Evolutionary conservation across 805 yeast genomes (phyloP).

Genomic region (Starmerella apicola): DNA sequence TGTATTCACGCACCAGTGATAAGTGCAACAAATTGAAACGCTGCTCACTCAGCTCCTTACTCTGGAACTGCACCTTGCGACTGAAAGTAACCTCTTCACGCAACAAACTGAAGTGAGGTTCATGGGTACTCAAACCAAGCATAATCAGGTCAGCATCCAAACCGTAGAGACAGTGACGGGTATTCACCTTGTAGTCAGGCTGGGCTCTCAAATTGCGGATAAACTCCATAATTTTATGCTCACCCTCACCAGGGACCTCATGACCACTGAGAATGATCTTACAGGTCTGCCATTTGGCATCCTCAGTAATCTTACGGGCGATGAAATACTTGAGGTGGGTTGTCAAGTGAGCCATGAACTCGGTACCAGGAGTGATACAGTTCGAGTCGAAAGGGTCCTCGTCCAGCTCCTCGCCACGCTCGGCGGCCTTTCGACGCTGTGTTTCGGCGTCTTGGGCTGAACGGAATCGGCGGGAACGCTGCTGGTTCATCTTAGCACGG

Average conservation of each 20-base stretch:
- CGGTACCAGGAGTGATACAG: slow-evolving; percentile 97
- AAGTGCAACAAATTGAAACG: slow-evolving; percentile 73
- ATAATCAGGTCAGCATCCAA: slow-evolving; percentile 95
- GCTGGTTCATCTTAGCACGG: slow-evolving; percentile 95
- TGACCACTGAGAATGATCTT: slow-evolving; percentile 90
- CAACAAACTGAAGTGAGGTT: slow-evolving; percentile 85
- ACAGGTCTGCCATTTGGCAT: slow-evolving; percentile 84
- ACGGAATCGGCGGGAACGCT: slow-evolving; percentile 83
- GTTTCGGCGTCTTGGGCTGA: slow-evolving; percentile 78
- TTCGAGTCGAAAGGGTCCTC: slow-evolving; percentile 85
- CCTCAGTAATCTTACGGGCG: slow-evolving; percentile 71
- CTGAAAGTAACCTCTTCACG: slow-evolving; percentile 96
- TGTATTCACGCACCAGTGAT: slow-evolving; percentile 78
- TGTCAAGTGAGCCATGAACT: slow-evolving; percentile 87
- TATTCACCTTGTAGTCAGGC: slow-evolving; percentile 80
- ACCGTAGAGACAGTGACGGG: slow-evolving; percentile 93
- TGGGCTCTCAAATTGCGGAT: slow-evolving; percentile 80
- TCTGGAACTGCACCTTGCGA: slow-evolving; percentile 27
- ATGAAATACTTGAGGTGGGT: slow-evolving; percentile 78
- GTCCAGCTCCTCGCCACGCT: slow-evolving; percentile 66
- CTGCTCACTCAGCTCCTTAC: slow-evolving; percentile 54
- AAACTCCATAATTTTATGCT: slow-evolving; percentile 93
- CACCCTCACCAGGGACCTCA: slow-evolving; percentile 98
- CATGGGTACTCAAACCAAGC: slow-evolving; percentile 92
- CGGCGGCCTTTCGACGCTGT: slow-evolving; percentile 25